Evolutionary conservation across 2,329 filamentous ascomycete species (phyloP).

Genomic region (Parascedosporium putredinis): DNA sequence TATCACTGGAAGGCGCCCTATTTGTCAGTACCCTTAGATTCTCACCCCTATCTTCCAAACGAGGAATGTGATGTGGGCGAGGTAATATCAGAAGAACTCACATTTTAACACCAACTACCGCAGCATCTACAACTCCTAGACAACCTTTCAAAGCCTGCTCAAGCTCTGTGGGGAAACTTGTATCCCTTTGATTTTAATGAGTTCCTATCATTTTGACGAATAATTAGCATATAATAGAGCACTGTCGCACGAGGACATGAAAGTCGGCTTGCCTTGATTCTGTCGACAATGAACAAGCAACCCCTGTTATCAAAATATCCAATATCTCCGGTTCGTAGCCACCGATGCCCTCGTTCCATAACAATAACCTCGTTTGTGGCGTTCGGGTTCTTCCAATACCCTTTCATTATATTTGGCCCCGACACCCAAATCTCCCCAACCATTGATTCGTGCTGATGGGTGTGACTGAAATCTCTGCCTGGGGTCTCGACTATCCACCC

Average conservation of each 20-base stretch:
- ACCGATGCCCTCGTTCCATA: slow-evolving; percentile 31
- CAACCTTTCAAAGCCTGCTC: slow-evolving; percentile 41
- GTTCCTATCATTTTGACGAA: too few relatives aligned
- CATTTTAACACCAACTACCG: slow-evolving; percentile 41
- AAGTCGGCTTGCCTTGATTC: slow-evolving; percentile 33
- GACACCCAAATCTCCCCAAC: slow-evolving; percentile 39
- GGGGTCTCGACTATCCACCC: slow-evolving; percentile 42
- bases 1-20: not conserved
- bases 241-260: too few relatives aligned
- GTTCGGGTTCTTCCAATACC: slow-evolving; percentile 47
- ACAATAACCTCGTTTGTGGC: slow-evolving; percentile 40
- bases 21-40: not conserved
- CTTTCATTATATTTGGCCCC: slow-evolving; percentile 46
- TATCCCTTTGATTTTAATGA: slow-evolving; percentile 49
- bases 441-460: slow-evolving; percentile 14
- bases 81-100: slow-evolving; percentile 16
- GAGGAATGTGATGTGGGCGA: not conserved
- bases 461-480: slow-evolving; percentile 26
- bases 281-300: slow-evolving; percentile 33
- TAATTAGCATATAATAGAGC: too few relatives aligned
- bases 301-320: slow-evolving; percentile 17
- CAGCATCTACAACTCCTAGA: slow-evolving; percentile 41
- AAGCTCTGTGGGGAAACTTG: slow-evolving; percentile 52
- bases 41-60: not conserved
- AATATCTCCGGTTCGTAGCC: slow-evolving; percentile 50